Conservation (phyloP, 208 protist species). For the Vickermania spadyakhi region DNA sequence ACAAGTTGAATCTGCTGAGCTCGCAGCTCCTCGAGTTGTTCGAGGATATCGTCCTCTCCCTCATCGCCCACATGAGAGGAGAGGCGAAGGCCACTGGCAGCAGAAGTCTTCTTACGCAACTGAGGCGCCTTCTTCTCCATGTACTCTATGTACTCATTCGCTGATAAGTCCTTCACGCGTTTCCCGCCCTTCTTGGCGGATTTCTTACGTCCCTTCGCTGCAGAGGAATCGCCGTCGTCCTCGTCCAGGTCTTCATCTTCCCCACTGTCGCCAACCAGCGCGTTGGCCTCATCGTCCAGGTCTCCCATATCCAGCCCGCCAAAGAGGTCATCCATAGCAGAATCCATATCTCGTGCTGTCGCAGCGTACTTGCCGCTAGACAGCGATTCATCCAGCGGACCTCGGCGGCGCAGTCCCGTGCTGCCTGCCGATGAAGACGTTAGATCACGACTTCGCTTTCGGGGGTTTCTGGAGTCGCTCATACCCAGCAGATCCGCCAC, state of each 20-base stretch:
- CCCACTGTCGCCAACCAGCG: constrained; percentile 7
- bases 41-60: constrained; percentile 29
- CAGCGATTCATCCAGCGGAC: constrained; percentile 52
- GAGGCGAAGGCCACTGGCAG: constrained; percentile 1
- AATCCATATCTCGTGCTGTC: constrained; percentile 40
- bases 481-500: neutral
- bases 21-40: constrained; percentile 28
- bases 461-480: neutral
- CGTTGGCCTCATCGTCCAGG: constrained; percentile 52
- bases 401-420: constrained; percentile 43
- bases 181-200: neutral
- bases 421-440: neutral
- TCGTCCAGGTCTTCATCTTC: constrained; percentile 13
- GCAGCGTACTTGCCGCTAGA: constrained; percentile 59
- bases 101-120: neutral
- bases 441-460: neutral
- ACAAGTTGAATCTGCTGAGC: constrained; percentile 23
- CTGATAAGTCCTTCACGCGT: constrained; percentile 42
- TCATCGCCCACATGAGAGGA: constrained; percentile 1
- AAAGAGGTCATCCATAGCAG: constrained; percentile 68
- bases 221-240: constrained; percentile 4
- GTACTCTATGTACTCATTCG: constrained; percentile 66
- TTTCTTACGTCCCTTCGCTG: neutral
- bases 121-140: constrained; percentile 27
- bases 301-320: constrained; percentile 66